Evolutionary conservation across 257 asterid species (phyloP), one percentile per base, ranked within the genome.

Genomic region (Haberlea rhodopensis): DNA sequence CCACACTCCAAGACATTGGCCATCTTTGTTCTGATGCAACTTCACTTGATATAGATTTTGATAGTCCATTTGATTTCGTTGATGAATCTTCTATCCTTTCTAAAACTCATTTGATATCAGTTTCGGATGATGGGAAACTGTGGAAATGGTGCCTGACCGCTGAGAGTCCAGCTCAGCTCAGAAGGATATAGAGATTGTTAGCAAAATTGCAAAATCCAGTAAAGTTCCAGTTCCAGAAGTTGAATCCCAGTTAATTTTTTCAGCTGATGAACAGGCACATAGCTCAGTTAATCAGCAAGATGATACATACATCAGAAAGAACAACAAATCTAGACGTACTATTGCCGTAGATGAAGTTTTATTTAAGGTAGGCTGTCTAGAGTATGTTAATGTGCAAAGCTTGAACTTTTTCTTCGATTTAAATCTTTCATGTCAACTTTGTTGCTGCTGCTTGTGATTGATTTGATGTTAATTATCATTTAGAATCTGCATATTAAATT

Each of bases 141-240:
- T 92, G 99, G 97, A 92, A 92, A 78, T 92, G 99, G 99, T 91
- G 86, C 70, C 73, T 92, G 70, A 86, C 88, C 76, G 90, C 96
- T 63, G 97, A 92, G 86, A 89, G 68, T 77, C 87, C 63, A 79
- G 66, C 72, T 80, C 78, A 70, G 83, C 64, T 74, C 84, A 59
- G 72, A 82, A 74, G 62, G 76, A 76, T 62, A 43, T 58, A 48
- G 68, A 56, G 66, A 52, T 69, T 64, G 69, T 63, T 16, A 74
- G 60, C 28, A 66, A 56, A 53, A 74, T 62, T 57, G 65, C 55
- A 23, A 80, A 63, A 49, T 65, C 19, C 43, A 20, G 57, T 71
- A 78, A 78, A 73, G 68, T 49, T 76, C 58, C 70, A 72, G 62
- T 29, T 31, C 49, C 63, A 15, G 81, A 78, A 60, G 65, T 72